phyloP scores from a whole-genome alignment of 2,329 filamentous ascomycete genomes.

The Fusarium euwallaceae region DNA sequence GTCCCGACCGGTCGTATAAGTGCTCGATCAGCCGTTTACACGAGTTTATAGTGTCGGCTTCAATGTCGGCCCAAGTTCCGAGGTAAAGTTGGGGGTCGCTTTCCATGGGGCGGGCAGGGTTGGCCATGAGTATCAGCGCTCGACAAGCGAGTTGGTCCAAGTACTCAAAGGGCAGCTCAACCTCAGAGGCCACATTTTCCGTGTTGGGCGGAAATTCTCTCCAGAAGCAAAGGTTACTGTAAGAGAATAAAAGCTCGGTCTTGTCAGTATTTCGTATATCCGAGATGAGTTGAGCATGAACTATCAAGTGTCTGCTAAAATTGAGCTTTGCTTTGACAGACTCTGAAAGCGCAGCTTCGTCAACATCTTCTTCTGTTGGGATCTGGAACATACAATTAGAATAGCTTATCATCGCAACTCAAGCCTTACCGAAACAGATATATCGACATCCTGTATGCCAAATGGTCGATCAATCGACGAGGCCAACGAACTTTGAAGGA shows the following conservation, averaged over 20 bases:
- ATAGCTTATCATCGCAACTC: accelerated
- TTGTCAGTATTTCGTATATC: neutral
- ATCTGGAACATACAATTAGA: neutral
- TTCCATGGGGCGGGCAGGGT: accelerated
- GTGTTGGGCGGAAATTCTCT: conserved; percentile 12
- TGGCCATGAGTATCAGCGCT: conserved; percentile 7
- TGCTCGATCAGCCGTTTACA: conserved; percentile 20
- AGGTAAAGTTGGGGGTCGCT: neutral
- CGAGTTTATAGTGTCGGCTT: conserved; percentile 6
- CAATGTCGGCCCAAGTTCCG: conserved; percentile 2
- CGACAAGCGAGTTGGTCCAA: conserved; percentile 20
- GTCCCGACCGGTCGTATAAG: neutral
- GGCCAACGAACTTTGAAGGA: neutral
- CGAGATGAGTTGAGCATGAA: conserved; percentile 14
- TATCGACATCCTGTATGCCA: conserved; percentile 1
- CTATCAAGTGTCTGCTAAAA: conserved; percentile 12
- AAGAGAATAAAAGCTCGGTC: neutral
- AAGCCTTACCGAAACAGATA: conserved; percentile 12
- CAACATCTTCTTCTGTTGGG: neutral
- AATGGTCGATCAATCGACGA: conserved; percentile 14
- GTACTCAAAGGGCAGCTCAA: neutral
- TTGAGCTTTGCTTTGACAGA: neutral
- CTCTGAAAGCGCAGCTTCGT: neutral
- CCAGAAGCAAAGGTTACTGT: conserved; percentile 28
- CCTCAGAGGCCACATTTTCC: neutral